phyloP scores from a whole-genome alignment of 805 yeast genomes.

The Schwanniomyces pseudopolymorphus region DNA sequence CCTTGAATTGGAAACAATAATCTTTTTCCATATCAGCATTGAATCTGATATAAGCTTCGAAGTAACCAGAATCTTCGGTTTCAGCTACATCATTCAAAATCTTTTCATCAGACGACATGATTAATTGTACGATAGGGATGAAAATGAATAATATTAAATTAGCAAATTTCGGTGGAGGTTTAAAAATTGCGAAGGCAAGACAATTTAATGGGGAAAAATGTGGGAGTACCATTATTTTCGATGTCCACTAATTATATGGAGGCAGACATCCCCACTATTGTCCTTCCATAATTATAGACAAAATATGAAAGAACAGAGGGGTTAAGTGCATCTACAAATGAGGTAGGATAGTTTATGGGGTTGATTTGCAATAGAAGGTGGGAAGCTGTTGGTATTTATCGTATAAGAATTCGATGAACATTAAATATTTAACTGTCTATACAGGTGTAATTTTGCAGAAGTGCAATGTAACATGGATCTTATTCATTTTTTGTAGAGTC shows the following conservation, averaged over 20 bases:
- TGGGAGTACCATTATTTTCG: not conserved
- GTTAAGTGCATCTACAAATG: no score
- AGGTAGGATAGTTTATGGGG: no score
- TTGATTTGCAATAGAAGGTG: no score
- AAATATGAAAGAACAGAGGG: no score
- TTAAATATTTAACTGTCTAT: no score
- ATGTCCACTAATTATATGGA: not conserved
- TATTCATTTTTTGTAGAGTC: no score
- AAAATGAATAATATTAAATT: not conserved
- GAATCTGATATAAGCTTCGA: constrained; percentile 72
- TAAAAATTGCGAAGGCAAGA: not conserved
- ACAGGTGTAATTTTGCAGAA: no score
- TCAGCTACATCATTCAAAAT: constrained; percentile 22
- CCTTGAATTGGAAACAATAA: constrained; percentile 77
- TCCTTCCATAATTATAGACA: not conserved
- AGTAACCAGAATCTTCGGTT: constrained; percentile 24
- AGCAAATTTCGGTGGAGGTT: not conserved
- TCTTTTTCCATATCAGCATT: constrained; percentile 85
- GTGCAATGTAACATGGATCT: no score
- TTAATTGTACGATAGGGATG: not conserved
- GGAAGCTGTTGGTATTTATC: no score
- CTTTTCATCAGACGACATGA: constrained; percentile 18
- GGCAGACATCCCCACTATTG: not conserved
- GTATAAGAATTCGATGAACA: no score
- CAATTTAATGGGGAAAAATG: not conserved